Evolutionary conservation across 2,329 filamentous ascomycete genomes (phyloP).

Genomic region (Stemphylium lycopersici): DNA sequence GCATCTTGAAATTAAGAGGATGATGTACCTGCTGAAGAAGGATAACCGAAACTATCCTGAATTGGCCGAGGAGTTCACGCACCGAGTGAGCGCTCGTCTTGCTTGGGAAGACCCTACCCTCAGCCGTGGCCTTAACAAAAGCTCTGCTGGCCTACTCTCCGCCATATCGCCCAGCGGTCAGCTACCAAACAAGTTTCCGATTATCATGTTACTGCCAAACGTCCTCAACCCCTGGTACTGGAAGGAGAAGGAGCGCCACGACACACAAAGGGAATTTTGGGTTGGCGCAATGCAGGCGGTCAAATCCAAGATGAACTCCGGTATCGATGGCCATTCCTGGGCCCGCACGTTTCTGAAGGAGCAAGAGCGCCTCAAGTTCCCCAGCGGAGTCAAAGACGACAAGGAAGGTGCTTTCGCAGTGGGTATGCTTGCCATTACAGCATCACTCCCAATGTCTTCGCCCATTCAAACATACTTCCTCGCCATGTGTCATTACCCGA

Average conservation of each 20-base stretch:
- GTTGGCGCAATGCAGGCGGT: conserved; percentile 5
- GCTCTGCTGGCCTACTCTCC: neutral
- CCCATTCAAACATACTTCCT: conserved; percentile 13
- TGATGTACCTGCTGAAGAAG: conserved; percentile 6
- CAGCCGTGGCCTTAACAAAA: conserved; percentile 1
- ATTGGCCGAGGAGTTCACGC: conserved; percentile 5
- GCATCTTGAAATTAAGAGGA: conserved; percentile 4
- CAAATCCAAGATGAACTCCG: conserved; percentile 2
- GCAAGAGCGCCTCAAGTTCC: conserved; percentile 6
- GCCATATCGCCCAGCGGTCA: conserved; percentile 2
- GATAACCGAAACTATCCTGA: conserved; percentile 5
- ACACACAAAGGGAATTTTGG: neutral
- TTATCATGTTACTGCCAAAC: neutral
- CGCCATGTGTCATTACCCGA: conserved; percentile 51
- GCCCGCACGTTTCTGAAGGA: conserved; percentile 5
- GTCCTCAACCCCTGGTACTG: conserved; percentile 6
- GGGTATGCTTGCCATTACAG: conserved; percentile 6
- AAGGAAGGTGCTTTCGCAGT: conserved; percentile 6
- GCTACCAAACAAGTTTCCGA: neutral
- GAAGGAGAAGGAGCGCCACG: conserved; percentile 2
- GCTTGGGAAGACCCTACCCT: conserved; percentile 6
- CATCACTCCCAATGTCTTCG: conserved; percentile 7
- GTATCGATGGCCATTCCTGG: conserved; percentile 1
- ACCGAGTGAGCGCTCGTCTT: conserved; percentile 3
- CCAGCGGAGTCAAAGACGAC: neutral